Conservation (phyloP, 2,329 filamentous ascomycete species). For the Colletotrichum melonis region DNA sequence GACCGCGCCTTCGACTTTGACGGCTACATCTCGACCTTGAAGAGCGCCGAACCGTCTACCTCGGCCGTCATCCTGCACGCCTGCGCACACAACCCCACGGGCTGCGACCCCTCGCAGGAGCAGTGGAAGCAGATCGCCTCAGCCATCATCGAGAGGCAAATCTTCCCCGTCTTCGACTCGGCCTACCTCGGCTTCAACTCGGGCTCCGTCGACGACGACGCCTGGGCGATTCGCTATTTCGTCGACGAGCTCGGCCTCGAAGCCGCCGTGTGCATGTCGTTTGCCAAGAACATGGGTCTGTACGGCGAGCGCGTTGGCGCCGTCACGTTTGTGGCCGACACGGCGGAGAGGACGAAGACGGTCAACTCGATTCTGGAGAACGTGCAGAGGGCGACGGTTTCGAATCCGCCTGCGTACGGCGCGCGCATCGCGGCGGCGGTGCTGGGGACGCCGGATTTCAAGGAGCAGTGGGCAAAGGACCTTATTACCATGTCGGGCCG, state of each 20-base stretch:
- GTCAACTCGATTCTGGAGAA: conserved; percentile 46
- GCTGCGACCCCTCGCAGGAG: conserved; percentile 49
- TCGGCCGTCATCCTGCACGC: conserved; percentile 51
- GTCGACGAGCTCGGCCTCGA: conserved; percentile 54
- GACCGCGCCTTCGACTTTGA: conserved; percentile 46
- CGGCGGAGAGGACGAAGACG: conserved; percentile 28
- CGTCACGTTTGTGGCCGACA: conserved; percentile 42
- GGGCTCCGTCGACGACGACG: conserved; percentile 45
- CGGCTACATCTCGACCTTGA: conserved; percentile 42
- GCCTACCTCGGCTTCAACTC: conserved; percentile 49
- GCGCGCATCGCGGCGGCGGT: conserved; percentile 48
- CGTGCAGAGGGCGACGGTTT: conserved; percentile 47
- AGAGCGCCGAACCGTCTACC: conserved; percentile 38
- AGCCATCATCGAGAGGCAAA: conserved; percentile 39
- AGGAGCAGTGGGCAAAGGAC: conserved; percentile 48
- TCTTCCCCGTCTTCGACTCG: conserved; percentile 47
- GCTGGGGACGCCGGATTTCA: conserved; percentile 42
- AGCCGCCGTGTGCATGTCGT: conserved; percentile 68
- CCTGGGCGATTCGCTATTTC: conserved; percentile 47
- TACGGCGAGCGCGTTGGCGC: conserved; percentile 52
- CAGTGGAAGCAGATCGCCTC: conserved; percentile 46
- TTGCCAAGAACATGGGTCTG: conserved; percentile 69
- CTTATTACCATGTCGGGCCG: conserved; percentile 50
- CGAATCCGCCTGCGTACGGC: conserved; percentile 49
- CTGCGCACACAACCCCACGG: conserved; percentile 57